Base-by-base conservation (phyloP, 371 early-diverging fungal species). In the Fennellomyces sp. region DNA sequence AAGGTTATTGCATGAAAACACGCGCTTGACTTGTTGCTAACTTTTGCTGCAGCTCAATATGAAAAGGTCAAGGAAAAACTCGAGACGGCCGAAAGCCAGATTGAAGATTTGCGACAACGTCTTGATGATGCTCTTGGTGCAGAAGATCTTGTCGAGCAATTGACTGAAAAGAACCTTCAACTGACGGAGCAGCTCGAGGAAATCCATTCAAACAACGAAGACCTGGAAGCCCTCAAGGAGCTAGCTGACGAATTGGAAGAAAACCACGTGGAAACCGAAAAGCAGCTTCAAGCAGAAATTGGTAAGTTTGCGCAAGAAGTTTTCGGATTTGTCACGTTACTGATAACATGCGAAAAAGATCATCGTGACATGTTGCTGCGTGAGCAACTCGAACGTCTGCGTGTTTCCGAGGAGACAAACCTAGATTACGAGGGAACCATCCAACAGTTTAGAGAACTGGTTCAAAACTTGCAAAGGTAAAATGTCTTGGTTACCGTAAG, bases 221-320 rank as follows among this genome's bases (percentile, higher is more conserved):
- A 94, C 65, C 80, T 96, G 52, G 96, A 97, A 72, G 91, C 94
- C 7, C 75, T 96, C 28, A 88, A 90, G 67, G 95, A 93, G 57
- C 74, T 96, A 42, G 94, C 93, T 65, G 95, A 97, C 58, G 95
- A 96, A 66, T 72, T 96, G 64, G 96, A 95, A 69, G 93, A 94
- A 62, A 91, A 87, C 52, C 95, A 95, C 61, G 79, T 90, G 10
- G 93, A 94, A 53, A 91, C 89, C 13, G 93, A 91, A 69, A 89
- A 91, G 61, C 90, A 94, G 42, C 78, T 95, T 29, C 90, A 90
- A 64, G 86, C 85, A 3, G 97, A 96, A 61, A 90, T 95, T 61
- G 75, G 73, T 66, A 71, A 47, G 45, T 58, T 5, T 10, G 36
- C 36, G 47, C n/a, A n/a, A 41, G 15, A 41, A 41, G 17, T 30